Percentiles rank a stretch among this genome's conserved stretches.
Conservation (phyloP, 805 yeast genomes). For the Yarrowia sp. region DNA sequence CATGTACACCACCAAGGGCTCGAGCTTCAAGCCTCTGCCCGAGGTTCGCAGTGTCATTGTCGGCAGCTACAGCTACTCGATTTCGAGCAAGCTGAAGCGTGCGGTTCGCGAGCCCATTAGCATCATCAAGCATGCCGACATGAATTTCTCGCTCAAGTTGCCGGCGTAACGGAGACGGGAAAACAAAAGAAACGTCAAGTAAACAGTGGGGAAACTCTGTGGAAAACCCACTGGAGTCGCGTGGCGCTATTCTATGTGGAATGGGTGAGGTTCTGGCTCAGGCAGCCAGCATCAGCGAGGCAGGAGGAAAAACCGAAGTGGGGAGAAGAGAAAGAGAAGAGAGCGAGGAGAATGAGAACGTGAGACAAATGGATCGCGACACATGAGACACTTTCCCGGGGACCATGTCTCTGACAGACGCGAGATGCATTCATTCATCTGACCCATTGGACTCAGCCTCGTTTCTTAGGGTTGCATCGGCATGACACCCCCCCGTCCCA, state of each 20-base stretch:
- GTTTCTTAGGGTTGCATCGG: constrained; percentile 6
- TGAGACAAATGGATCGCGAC: neutral
- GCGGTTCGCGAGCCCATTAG: constrained; percentile 33
- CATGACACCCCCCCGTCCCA: neutral
- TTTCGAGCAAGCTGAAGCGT: constrained; percentile 20
- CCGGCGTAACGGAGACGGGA: constrained; percentile 8
- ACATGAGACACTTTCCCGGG: neutral
- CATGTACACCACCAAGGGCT: constrained; percentile 34
- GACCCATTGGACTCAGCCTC: constrained; percentile 14
- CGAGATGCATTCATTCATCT: neutral
- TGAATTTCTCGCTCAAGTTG: constrained; percentile 27
- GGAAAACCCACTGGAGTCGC: constrained; percentile 16
- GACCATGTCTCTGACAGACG: too few species aligned
- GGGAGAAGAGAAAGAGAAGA: neutral
- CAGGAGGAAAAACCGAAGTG: constrained; percentile 7
- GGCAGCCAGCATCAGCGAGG: constrained; percentile 4
- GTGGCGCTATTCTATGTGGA: constrained; percentile 22
- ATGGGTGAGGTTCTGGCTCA: constrained; percentile 12
- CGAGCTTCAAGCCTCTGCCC: constrained; percentile 34
- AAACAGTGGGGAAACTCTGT: neutral
- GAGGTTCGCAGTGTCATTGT: constrained; percentile 33
- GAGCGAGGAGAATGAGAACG: neutral
- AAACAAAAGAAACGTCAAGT: neutral
- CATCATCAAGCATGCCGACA: constrained; percentile 34
- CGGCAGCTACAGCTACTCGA: constrained; percentile 31